A percentile compares a stretch with the other conserved stretches of the same genome.
Evolutionary conservation across 2,329 filamentous ascomycete species (phyloP).

Genomic region (Penicillium sp.): DNA sequence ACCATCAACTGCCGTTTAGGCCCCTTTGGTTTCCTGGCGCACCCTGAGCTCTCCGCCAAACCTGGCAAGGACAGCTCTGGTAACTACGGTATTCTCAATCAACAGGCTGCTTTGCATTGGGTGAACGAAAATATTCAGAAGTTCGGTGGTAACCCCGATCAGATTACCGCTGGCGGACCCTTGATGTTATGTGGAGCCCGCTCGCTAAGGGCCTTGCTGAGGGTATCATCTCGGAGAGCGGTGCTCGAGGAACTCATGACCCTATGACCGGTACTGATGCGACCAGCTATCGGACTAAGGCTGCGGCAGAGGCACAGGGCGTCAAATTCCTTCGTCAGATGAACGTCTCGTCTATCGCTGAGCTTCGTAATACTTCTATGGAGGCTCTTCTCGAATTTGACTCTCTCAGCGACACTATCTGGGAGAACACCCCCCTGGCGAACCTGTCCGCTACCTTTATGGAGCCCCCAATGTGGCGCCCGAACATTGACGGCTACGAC

Average conservation of each 20-base stretch:
- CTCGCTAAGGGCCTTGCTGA: conserved; percentile 9
- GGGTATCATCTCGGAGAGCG: conserved; percentile 12
- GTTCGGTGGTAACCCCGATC: conserved; percentile 31
- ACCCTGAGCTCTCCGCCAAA: conserved; percentile 18
- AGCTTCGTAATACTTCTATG: neutral
- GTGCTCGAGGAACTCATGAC: conserved; percentile 14
- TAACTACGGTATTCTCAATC: conserved; percentile 38
- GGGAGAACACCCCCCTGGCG: neutral
- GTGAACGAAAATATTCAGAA: conserved; percentile 29
- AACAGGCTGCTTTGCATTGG: conserved; percentile 27
- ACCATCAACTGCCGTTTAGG: conserved; percentile 23
- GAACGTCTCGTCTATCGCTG: neutral
- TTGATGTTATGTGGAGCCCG: conserved; percentile 12
- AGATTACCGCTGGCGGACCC: conserved; percentile 23
- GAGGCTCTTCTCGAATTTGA: neutral
- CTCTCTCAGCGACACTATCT: neutral
- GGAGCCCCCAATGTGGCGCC: neutral
- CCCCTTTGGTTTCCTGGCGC: conserved; percentile 16
- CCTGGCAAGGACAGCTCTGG: conserved; percentile 10
- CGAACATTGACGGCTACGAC: neutral
- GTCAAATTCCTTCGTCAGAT: neutral
- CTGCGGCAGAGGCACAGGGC: neutral
- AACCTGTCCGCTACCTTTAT: neutral
- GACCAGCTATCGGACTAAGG: conserved; percentile 5
- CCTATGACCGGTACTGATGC: conserved; percentile 12